phyloP scores from a whole-genome alignment of 805 yeast genomes.

The Monosporozyma unispora region DNA sequence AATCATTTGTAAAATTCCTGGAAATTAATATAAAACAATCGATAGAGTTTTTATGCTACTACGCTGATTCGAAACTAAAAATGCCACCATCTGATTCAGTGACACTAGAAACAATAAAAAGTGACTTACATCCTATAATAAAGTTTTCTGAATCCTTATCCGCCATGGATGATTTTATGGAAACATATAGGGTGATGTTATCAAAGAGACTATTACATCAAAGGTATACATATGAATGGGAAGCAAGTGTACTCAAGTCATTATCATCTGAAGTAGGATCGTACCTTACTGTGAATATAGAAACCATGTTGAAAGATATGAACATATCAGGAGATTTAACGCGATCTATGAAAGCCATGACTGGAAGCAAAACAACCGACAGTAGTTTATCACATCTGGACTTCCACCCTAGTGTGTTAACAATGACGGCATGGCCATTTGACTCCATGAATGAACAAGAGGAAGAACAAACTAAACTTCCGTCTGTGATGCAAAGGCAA shows the following conservation, averaged over 20 bases:
- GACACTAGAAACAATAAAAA: slow-evolving; percentile 17
- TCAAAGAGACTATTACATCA: slow-evolving; percentile 65
- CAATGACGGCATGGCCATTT: slow-evolving; percentile 63
- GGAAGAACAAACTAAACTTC: slow-evolving; percentile 35
- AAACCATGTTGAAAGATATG: slow-evolving; percentile 82
- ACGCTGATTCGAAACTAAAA: slow-evolving; percentile 47
- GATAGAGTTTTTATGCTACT: slow-evolving; percentile 49
- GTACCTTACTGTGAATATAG: slow-evolving; percentile 67
- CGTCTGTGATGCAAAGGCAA: slow-evolving; percentile 35
- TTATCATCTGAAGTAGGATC: slow-evolving; percentile 72
- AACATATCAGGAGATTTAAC: slow-evolving; percentile 41
- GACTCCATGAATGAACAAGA: slow-evolving; percentile 28
- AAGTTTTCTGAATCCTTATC: slow-evolving; percentile 56
- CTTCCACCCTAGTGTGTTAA: slow-evolving; percentile 40
- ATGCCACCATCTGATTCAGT: slow-evolving; percentile 28
- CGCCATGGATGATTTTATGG: slow-evolving; percentile 83
- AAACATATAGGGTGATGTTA: slow-evolving; percentile 73
- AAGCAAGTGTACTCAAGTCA: slow-evolving; percentile 55
- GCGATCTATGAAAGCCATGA: slow-evolving; percentile 3
- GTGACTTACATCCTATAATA: slow-evolving; percentile 45
- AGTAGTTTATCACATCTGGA: neutral
- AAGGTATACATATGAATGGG: slow-evolving; percentile 48
- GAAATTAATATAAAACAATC: slow-evolving; percentile 36
- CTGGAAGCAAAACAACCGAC: slow-evolving; percentile 1
- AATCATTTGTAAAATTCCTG: slow-evolving; percentile 53